Conservation (phyloP, 305 asterid species). For the Fraxinus ornus region DNA sequence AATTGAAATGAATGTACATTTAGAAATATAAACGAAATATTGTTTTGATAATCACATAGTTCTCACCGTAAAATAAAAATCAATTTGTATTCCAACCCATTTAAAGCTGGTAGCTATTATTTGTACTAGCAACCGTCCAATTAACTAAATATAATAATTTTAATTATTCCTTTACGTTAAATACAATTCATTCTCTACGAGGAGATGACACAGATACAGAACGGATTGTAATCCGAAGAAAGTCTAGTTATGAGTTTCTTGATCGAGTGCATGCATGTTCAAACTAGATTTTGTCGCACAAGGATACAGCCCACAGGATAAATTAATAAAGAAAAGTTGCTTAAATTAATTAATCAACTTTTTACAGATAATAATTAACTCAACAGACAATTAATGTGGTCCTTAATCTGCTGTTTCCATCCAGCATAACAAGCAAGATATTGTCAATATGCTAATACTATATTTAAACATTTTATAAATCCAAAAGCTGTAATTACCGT, state of each 20-base stretch:
- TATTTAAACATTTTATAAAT: background rate
- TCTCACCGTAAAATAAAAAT: background rate
- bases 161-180: background rate
- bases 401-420: conserved; percentile 58
- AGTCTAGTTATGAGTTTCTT: background rate
- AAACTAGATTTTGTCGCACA: conserved; percentile 42
- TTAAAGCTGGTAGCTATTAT: background rate
- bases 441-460: conserved; percentile 27
- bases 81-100: background rate
- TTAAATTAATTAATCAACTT: conserved; percentile 21
- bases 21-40: too few relatives aligned
- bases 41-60: too few relatives aligned
- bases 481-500: conserved; percentile 29
- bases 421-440: conserved; percentile 34
- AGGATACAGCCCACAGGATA: conserved; percentile 27
- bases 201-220: background rate
- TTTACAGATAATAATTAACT: conserved; percentile 24
- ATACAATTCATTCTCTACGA: background rate
- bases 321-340: conserved; percentile 14
- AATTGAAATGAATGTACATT: background rate
- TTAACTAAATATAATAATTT: too few relatives aligned
- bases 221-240: background rate
- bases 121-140: background rate
- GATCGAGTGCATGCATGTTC: conserved; percentile 36
- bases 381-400: conserved; percentile 73